Percentiles rank a stretch among this genome's conserved stretches.
Evolutionary conservation across 2,329 filamentous ascomycete genomes (phyloP).

Genomic region (Myotisia sp.): DNA sequence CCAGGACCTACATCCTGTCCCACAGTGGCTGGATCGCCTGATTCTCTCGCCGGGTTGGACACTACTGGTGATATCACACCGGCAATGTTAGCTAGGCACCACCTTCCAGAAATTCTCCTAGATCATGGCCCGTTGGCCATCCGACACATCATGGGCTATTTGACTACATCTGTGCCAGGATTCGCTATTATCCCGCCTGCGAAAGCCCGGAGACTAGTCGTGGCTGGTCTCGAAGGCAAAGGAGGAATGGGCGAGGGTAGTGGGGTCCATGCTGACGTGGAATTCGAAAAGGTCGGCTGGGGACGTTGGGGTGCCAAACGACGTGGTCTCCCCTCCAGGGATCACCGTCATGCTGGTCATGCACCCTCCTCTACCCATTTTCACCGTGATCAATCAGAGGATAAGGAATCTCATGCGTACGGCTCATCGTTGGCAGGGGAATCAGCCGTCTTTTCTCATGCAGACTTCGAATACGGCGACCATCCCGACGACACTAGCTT

Average conservation of each 20-base stretch:
- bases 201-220: slow-evolving; percentile 80
- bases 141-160: slow-evolving; percentile 84
- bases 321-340: slow-evolving; percentile 47
- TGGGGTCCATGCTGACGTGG: slow-evolving; percentile 42
- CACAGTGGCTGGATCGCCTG: slow-evolving; percentile 16
- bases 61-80: slow-evolving; percentile 72
- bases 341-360: slow-evolving; percentile 29
- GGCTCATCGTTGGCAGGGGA: slow-evolving; percentile 53
- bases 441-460: slow-evolving; percentile 61
- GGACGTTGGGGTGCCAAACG: slow-evolving; percentile 82
- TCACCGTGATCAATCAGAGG: slow-evolving; percentile 22
- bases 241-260: slow-evolving; percentile 39
- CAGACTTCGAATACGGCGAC: slow-evolving; percentile 47
- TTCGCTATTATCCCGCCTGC: slow-evolving; percentile 78
- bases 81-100: slow-evolving; percentile 69
- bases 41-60: slow-evolving; percentile 44
- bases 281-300: slow-evolving; percentile 93
- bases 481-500: slow-evolving; percentile 50
- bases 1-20: too few relatives aligned
- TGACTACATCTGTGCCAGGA: slow-evolving; percentile 84
- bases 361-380: slow-evolving; percentile 33
- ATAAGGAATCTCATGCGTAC: slow-evolving; percentile 29
- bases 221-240: slow-evolving; percentile 78
- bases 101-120: slow-evolving; percentile 80
- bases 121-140: slow-evolving; percentile 85